Percentiles rank a stretch among this genome's conserved stretches.
phyloP scores from a whole-genome alignment of 1,139 yeast species.

The Lodderomyces oxycetoniae region DNA sequence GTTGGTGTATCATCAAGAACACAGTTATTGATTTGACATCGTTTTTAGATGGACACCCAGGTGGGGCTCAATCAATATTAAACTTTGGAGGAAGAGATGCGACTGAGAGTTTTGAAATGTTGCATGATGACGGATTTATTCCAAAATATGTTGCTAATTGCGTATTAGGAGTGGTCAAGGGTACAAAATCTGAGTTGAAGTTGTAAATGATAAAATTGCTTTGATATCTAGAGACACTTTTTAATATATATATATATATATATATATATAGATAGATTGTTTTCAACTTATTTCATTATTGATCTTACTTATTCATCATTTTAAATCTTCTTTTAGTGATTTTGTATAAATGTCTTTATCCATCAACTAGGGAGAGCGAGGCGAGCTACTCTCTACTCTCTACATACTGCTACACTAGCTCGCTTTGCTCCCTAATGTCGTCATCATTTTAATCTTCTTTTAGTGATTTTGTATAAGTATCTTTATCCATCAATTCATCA shows the following conservation, averaged over 20 bases:
- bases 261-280: conserved; percentile 2
- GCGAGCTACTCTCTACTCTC: no score
- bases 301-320: no score
- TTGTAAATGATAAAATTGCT: neutral
- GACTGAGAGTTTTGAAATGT: conserved; percentile 69
- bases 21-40: conserved; percentile 80
- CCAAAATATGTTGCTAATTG: conserved; percentile 43
- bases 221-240: no score
- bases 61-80: conserved; percentile 71
- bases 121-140: conserved; percentile 52
- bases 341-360: conserved; percentile 58
- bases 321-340: conserved; percentile 44
- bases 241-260: conserved; percentile 1
- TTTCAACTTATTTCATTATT: no score
- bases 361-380: no score
- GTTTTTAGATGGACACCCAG: conserved; percentile 81
- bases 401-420: no score
- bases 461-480: conserved; percentile 62
- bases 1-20: conserved; percentile 87
- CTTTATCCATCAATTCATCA: conserved; percentile 39
- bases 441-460: conserved; percentile 28
- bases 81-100: conserved; percentile 90
- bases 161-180: conserved; percentile 49
- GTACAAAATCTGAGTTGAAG: conserved; percentile 34
- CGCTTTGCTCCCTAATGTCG: no score